Percentiles rank a stretch among this genome's conserved stretches.
Evolutionary conservation across 1,139 yeast genomes (phyloP).

Genomic region (Kodamaea fungicola): DNA sequence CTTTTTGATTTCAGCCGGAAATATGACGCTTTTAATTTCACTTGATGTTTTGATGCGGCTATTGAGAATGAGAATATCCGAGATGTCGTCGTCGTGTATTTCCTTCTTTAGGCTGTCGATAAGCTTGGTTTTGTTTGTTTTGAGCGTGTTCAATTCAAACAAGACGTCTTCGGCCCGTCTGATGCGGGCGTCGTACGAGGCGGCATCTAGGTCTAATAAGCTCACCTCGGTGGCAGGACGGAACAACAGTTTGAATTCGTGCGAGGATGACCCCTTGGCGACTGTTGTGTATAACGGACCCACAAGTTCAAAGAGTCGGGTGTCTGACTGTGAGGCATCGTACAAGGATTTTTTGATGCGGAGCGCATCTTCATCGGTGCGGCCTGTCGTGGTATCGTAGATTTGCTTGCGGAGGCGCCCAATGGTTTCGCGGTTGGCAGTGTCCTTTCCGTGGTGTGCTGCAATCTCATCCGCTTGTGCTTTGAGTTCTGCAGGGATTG

Average conservation of each 20-base stretch:
- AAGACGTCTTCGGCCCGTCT: slow-evolving; percentile 45
- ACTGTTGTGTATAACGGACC: slow-evolving; percentile 25
- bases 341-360: slow-evolving; percentile 61
- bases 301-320: slow-evolving; percentile 43
- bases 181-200: slow-evolving; percentile 23
- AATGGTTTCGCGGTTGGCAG: slow-evolving; percentile 21
- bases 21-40: slow-evolving; percentile 58
- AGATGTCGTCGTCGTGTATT: slow-evolving; percentile 82
- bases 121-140: slow-evolving; percentile 58
- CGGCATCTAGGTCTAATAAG: slow-evolving; percentile 58
- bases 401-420: slow-evolving; percentile 38
- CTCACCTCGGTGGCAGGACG: slow-evolving; percentile 31
- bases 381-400: slow-evolving; percentile 27
- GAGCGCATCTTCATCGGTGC: slow-evolving; percentile 49
- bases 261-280: slow-evolving; percentile 32
- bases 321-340: slow-evolving; percentile 68
- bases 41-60: slow-evolving; percentile 53
- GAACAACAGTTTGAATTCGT: slow-evolving; percentile 31
- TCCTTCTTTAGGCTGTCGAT: slow-evolving; percentile 64
- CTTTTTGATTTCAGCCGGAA: slow-evolving; percentile 72
- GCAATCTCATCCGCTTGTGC: slow-evolving; percentile 28
- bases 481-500: slow-evolving; percentile 16
- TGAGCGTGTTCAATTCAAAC: slow-evolving; percentile 42
- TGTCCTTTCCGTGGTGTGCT: slow-evolving; percentile 20
- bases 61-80: slow-evolving; percentile 69